Percentiles rank a stretch among this genome's conserved stretches.
Evolutionary conservation across 179 eudicot genomes (phyloP).

Genomic region (Actinidia arguta): DNA sequence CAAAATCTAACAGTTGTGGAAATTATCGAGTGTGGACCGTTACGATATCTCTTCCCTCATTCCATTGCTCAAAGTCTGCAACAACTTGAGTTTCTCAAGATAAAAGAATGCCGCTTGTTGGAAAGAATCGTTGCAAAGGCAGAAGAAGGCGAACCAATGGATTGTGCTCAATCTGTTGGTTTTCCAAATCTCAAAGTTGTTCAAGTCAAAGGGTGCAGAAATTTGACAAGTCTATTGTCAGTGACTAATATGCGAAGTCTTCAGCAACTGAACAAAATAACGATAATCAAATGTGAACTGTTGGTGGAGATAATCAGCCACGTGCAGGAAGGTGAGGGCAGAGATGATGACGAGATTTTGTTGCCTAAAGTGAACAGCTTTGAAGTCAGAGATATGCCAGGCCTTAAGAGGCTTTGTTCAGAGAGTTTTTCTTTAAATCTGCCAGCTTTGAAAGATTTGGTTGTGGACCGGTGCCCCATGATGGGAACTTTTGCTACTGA

Average conservation of each 20-base stretch:
- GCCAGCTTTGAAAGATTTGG: background rate
- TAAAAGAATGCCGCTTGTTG: background rate
- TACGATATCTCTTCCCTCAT: background rate
- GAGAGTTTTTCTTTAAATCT: background rate
- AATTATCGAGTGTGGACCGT: background rate
- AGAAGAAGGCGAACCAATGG: background rate
- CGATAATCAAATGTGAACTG: background rate
- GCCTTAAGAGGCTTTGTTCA: background rate
- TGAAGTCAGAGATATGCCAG: background rate
- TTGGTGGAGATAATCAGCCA: background rate
- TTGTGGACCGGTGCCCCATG: background rate
- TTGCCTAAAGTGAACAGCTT: background rate
- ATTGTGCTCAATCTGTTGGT: background rate
- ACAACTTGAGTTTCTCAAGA: background rate
- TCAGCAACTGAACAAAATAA: background rate
- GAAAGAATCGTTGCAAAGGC: background rate
- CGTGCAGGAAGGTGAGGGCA: too few species aligned
- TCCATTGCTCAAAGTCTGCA: background rate
- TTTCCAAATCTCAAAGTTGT: background rate
- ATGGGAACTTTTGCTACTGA: background rate
- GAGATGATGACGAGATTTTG: background rate
- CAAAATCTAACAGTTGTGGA: background rate
- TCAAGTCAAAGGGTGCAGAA: background rate
- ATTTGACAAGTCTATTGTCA: slow-evolving; percentile 1
- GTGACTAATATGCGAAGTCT: background rate